Base-by-base conservation (phyloP, 768 basidiomycete species). In the Scleroderma citrinum region DNA sequence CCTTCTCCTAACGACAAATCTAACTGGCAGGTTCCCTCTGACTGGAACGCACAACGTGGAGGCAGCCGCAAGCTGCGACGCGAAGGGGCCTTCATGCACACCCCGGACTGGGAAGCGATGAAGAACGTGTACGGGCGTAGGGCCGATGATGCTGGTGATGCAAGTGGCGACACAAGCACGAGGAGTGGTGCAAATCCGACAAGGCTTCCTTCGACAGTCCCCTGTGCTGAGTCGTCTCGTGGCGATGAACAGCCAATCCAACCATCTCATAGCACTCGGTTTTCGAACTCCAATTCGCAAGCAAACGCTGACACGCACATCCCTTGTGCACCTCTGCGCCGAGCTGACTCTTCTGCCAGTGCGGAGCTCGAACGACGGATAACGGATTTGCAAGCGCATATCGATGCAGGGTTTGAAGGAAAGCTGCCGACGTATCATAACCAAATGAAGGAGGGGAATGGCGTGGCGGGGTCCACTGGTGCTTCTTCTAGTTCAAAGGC, bases 51-150 rank as follows among this genome's bases (percentile, higher is more conserved):
- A 19, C 46, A 20, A 10, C 16, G 35, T n/a, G 23, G 34, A 19
- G 20, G 32, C 2, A 16, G 23, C 26, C 40, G 40, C 23, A 42
- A n/a, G 40, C 19, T 37, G 34, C 46, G 46, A 17, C 47, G 47
- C 31, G 31, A 48, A 19, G 47, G 47, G 16, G 47, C 47, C 21
- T 48, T 48, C 37, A 14, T 30, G 14, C 31, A 36, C 17, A 40
- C 26, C 17, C 47, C 47, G 16, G 38, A 48, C 26, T 48, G 47
- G 47, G 29, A 48, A 23, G 34, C 37, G 14, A 48, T 48, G 47
- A 6, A 10, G 30, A 32, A 32, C 29, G 30, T 31, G 11, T 44
- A 44, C 12, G 43, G 43, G 11, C 43, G 43, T 30, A 6, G 12
- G 11, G 41, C 7, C 7, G 24, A 17, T 2, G 43, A 11, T 32